phyloP scores from a whole-genome alignment of 768 basidiomycete species.

The Rhodocollybia butyracea region DNA sequence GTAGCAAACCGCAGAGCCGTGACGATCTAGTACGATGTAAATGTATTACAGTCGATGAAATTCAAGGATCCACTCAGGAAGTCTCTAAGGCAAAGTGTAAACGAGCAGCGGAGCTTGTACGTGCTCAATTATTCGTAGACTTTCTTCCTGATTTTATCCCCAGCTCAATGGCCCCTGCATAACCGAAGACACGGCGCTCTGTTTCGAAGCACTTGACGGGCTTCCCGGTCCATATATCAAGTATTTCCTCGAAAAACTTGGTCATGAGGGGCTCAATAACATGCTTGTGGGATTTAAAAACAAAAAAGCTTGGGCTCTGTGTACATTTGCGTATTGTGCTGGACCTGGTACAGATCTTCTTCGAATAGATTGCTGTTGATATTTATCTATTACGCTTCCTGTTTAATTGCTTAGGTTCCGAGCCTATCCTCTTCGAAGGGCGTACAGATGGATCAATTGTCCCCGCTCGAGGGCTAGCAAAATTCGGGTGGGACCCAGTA shows the following conservation, averaged over 20 bases:
- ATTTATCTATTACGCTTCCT: background rate
- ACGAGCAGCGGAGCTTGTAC: constrained; percentile 77
- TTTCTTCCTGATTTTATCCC: constrained; percentile 18
- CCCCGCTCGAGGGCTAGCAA: constrained; percentile 67
- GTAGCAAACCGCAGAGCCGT: constrained; percentile 22
- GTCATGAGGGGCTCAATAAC: constrained; percentile 88
- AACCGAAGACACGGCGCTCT: constrained; percentile 94
- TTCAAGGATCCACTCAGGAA: constrained; percentile 91
- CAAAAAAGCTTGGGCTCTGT: constrained; percentile 82
- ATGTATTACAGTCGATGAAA: constrained; percentile 70
- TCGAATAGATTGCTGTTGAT: background rate
- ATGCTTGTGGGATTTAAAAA: constrained; percentile 75
- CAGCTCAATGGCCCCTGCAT: constrained; percentile 46
- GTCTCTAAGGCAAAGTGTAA: constrained; percentile 86
- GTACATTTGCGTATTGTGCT: constrained; percentile 92
- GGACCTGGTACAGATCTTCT: constrained; percentile 57
- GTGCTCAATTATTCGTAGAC: constrained; percentile 15
- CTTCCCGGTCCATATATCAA: constrained; percentile 99
- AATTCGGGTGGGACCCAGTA: constrained; percentile 90
- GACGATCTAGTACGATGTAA: background rate
- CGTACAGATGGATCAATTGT: constrained; percentile 89
- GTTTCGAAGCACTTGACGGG: constrained; percentile 84
- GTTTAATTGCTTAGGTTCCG: constrained; percentile 35
- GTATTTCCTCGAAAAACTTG: constrained; percentile 77
- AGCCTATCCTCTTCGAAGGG: constrained; percentile 85